phyloP scores from a whole-genome alignment of 2,329 filamentous ascomycete species.

The Domatiomyces catenatus region DNA sequence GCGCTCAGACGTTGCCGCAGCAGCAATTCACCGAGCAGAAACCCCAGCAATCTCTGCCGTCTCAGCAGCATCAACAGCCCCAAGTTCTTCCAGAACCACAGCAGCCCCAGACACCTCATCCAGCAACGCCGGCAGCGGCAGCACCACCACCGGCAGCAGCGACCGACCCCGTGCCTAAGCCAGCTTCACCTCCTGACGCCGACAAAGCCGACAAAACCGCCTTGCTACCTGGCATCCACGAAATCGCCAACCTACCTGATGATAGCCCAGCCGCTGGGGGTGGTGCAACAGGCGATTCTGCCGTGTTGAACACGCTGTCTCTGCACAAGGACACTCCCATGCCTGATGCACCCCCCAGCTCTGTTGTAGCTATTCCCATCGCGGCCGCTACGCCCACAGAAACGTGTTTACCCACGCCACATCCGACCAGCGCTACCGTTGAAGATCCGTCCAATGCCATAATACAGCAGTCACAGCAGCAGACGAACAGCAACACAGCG shows the following conservation, averaged over 20 bases:
- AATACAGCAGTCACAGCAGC: background rate
- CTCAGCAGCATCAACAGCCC: background rate
- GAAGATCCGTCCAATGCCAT: background rate
- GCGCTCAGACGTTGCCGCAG: background rate
- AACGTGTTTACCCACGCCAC: background rate
- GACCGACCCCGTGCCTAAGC: background rate
- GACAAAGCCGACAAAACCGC: background rate
- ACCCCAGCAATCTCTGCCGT: too few species aligned
- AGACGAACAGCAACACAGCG: background rate
- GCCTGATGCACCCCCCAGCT: background rate
- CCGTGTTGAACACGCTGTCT: background rate
- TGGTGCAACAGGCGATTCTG: slow-evolving; percentile 1
- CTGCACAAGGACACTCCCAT: background rate
- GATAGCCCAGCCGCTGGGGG: slow-evolving; percentile 28
- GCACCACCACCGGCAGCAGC: background rate
- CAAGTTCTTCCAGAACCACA: background rate
- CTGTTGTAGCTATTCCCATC: background rate
- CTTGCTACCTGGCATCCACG: slow-evolving; percentile 31
- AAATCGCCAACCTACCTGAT: slow-evolving; percentile 22
- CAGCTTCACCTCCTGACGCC: background rate
- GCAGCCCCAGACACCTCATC: background rate
- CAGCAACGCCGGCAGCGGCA: background rate
- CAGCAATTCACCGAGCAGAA: background rate
- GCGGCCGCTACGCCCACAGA: background rate
- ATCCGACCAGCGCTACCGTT: background rate